Percentiles rank a stretch among this genome's conserved stretches.
These are phyloP conservation scores for Caryopteris hybrid DNA, from an alignment of 305 asterid genomes.

Conservation along the genomic window DNA sequence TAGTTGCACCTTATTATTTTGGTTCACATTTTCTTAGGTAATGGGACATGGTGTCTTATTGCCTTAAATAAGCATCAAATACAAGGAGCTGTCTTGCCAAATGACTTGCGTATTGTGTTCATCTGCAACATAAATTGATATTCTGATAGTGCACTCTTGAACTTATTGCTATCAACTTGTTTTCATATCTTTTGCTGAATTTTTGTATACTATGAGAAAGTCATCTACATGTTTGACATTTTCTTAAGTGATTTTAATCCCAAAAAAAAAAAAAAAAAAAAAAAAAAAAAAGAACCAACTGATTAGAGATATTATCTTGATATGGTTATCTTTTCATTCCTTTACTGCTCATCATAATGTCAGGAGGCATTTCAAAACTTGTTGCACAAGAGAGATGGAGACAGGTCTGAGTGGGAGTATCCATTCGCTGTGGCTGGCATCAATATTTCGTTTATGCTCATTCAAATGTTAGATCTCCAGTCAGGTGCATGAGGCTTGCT, in stretches of 20 bases:
- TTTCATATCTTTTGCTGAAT: too few species aligned
- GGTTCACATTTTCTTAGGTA: too few species aligned
- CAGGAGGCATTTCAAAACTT: constrained; percentile 76
- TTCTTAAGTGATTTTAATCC: too few species aligned
- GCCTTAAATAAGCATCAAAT: too few species aligned
- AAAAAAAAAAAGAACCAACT: too few species aligned
- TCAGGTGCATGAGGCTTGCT: constrained; percentile 28
- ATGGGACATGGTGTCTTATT: too few species aligned
- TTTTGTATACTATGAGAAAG: too few species aligned
- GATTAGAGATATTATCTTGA: too few species aligned
- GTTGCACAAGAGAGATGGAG: constrained; percentile 81
- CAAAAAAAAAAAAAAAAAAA: too few species aligned
- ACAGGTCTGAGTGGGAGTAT: constrained; percentile 95
- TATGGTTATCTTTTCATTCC: background rate
- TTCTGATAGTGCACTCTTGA: background rate
- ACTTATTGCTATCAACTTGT: background rate
- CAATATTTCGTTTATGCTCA: constrained; percentile 87
- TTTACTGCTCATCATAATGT: background rate
- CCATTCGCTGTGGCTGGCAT: constrained; percentile 99
- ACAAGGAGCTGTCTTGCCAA: background rate
- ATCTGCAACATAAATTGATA: background rate
- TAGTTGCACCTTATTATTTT: too few species aligned
- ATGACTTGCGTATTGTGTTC: background rate
- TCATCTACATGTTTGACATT: background rate
- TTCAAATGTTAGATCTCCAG: constrained; percentile 94